These are phyloP conservation scores for Alopecurus myosuroides DNA, from an alignment of 176 grass and related monocot genomes.

Conservation along the genomic window DNA sequence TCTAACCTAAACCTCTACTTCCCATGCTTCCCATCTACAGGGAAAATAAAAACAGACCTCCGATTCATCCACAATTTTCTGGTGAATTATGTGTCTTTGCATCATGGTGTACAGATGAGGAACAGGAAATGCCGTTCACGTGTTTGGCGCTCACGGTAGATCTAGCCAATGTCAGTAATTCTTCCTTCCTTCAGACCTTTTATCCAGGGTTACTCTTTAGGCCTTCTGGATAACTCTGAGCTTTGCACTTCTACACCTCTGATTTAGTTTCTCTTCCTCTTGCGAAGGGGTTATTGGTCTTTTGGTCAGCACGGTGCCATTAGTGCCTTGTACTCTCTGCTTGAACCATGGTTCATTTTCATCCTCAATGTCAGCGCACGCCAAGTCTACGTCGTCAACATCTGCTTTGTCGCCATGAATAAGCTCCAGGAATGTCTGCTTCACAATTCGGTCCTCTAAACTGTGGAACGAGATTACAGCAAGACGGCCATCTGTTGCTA, in stretches of 20 bases:
- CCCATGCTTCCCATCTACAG: neutral
- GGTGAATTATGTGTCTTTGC: neutral
- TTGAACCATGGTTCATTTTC: constrained; percentile 54
- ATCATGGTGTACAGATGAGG: neutral
- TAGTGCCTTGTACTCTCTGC: constrained; percentile 51
- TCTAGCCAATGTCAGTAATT: neutral
- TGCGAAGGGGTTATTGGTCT: constrained; percentile 76
- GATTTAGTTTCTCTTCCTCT: constrained; percentile 81
- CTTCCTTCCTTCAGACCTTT: constrained; percentile 3
- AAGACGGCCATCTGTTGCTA: constrained; percentile 67
- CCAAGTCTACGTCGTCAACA: neutral
- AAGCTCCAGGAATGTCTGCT: constrained; percentile 77
- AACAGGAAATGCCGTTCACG: neutral
- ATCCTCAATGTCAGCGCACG: neutral
- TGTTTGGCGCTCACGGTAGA: neutral
- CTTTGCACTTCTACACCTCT: constrained; percentile 94
- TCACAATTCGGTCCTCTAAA: constrained; percentile 87
- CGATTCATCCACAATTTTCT: neutral
- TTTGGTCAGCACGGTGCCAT: constrained; percentile 80
- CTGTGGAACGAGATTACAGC: constrained; percentile 92
- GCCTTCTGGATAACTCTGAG: constrained; percentile 70
- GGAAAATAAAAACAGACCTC: neutral
- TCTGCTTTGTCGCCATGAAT: constrained; percentile 35
- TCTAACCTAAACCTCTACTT: constrained; percentile 25
- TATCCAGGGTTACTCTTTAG: neutral